A percentile compares a stretch with the other conserved stretches of the same genome.
Evolutionary conservation across 1,139 yeast genomes (phyloP).

Genomic region (Tardiomyces blankii): DNA sequence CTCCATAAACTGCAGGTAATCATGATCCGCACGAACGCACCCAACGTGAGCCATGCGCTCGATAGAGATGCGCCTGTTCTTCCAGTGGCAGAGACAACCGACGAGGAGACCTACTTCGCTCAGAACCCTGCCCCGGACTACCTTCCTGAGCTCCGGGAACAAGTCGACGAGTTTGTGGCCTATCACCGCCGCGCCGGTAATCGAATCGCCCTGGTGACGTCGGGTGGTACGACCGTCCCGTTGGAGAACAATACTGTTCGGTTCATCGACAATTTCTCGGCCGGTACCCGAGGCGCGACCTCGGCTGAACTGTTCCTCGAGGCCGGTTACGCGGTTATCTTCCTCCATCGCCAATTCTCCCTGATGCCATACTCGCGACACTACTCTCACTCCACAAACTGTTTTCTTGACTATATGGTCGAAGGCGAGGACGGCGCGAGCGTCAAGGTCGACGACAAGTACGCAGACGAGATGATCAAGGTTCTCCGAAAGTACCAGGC

Average conservation of each 20-base stretch:
- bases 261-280: constrained; percentile 92
- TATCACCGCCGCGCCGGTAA: constrained; percentile 26
- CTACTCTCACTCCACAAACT: constrained; percentile 73
- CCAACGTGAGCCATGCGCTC: constrained; percentile 63
- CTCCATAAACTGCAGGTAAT: background rate
- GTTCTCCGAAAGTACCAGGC: constrained; percentile 56
- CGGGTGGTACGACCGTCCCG: constrained; percentile 99
- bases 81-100: constrained; percentile 64
- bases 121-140: constrained; percentile 67
- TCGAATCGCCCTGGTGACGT: constrained; percentile 70
- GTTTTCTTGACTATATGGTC: constrained; percentile 73
- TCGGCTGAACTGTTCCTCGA: constrained; percentile 86
- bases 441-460: constrained; percentile 36
- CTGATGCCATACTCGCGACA: constrained; percentile 84
- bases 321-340: constrained; percentile 81
- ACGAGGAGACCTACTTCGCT: constrained; percentile 67
- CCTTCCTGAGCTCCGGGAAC: constrained; percentile 45
- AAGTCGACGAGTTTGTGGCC: constrained; percentile 50
- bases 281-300: constrained; percentile 96
- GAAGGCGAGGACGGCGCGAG: constrained; percentile 19
- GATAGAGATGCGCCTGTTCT: constrained; percentile 66
- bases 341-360: constrained; percentile 85
- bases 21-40: constrained; percentile 48
- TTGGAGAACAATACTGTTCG: constrained; percentile 92
- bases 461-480: constrained; percentile 48